Evolutionary conservation across 2,329 filamentous ascomycete species (phyloP), one percentile per base, ranked within the genome.

Genomic region (Epichloe coenophiala): DNA sequence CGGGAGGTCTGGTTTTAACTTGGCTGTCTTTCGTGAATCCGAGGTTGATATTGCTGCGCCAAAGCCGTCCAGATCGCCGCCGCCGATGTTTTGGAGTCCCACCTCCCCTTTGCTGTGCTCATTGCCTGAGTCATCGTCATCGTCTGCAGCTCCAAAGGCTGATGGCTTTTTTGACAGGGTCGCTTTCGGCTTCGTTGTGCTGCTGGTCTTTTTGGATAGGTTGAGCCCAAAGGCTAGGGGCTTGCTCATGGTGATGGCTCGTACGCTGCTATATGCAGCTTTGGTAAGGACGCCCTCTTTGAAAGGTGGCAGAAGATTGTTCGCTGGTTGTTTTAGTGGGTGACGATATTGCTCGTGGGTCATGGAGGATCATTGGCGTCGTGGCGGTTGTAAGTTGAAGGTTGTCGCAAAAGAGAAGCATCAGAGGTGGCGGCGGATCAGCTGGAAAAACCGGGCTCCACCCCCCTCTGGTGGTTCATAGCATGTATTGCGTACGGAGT

Each of bases 81-180:
- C 78, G 54, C 86, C 83, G 58, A 87, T 81, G 45, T 76, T 71
- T 56, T 83, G 75, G 21, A 69, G 66, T 47, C 71, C 70, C 17
- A 65, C 65, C 12, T 61, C 63, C 38, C 63, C 62, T 17, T 59
- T 57, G 5, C 61, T 41, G 13, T 60, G 57, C 44, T 76, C 76
- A 49, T 78, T 70, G 54, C 81, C 80, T 1, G 74, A 77, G 57
- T 77, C 75, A 54, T 73, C 55, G 33, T 76, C 75, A 54, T 75
- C 75, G 53, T 73, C 56, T 40, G 75, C 75, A 55, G 74, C 76
- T 54, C 77, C 78, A 57, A 86, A 81, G 54, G 80, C 72, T 1
- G 74, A 68, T 60, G 76, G 81, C 57, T 72, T 68, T 68, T 73
- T 78, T 5, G 47, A 38, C 5, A 47, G 40, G 1, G 67, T 62